Conservation (phyloP, 1,284 basidiomycete genomes). For the Takashimella tepidaria region DNA sequence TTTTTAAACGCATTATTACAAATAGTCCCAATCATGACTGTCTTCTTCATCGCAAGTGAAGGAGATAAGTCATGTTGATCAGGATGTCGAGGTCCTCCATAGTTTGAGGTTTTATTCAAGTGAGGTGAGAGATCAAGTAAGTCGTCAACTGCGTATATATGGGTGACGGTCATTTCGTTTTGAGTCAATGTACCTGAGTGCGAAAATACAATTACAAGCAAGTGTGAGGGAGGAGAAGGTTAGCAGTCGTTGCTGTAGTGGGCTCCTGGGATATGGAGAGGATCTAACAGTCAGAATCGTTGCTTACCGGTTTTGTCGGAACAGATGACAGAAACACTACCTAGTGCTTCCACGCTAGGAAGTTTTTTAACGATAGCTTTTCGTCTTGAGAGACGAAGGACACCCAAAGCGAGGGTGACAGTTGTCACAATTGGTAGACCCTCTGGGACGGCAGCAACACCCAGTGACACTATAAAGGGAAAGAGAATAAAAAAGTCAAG, state of each 20-base stretch:
- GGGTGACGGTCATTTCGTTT: conserved; percentile 91
- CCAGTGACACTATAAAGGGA: conserved; percentile 81
- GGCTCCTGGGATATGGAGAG: too few relatives aligned
- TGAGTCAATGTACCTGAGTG: conserved; percentile 80
- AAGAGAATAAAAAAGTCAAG: too few relatives aligned
- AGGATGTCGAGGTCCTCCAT: conserved; percentile 58
- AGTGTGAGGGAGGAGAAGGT: neutral
- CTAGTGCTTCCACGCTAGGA: conserved; percentile 89
- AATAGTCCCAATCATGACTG: conserved; percentile 54
- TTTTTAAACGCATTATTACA: conserved; percentile 59
- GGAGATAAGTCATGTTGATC: conserved; percentile 42
- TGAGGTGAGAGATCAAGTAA: conserved; percentile 59
- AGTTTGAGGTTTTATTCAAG: conserved; percentile 46
- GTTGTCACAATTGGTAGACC: conserved; percentile 96
- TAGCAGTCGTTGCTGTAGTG: neutral
- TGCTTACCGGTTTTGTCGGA: conserved; percentile 91
- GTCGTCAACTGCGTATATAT: conserved; percentile 82
- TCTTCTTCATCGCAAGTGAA: conserved; percentile 61
- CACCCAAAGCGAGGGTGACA: conserved; percentile 90
- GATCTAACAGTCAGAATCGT: too few relatives aligned
- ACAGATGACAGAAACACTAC: conserved; percentile 91
- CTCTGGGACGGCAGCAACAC: conserved; percentile 95
- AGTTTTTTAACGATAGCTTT: conserved; percentile 97
- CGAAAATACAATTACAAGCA: too few relatives aligned
- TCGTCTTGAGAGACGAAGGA: conserved; percentile 85